phyloP scores from a whole-genome alignment of 2,329 filamentous ascomycete species.

The Colletotrichum coccodes region DNA sequence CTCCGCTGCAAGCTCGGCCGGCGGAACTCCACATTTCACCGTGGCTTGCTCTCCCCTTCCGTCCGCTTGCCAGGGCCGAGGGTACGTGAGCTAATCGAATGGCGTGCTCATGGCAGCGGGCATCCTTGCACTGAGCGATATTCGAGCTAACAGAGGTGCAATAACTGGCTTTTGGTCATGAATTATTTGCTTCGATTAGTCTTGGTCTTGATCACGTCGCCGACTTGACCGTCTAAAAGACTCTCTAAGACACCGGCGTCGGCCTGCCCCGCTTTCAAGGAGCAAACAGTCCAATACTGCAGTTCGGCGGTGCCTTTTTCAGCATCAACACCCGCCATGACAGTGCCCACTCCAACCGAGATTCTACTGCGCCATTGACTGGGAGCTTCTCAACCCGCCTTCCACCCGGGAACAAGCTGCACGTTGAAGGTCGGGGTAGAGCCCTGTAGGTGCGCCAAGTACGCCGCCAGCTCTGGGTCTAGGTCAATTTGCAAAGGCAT shows the following conservation, averaged over 20 bases:
- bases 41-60: conserved; percentile 9
- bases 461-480: conserved; percentile 78
- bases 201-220: background rate
- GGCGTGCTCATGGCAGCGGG: background rate
- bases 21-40: conserved; percentile 17
- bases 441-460: conserved; percentile 71
- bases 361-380: background rate
- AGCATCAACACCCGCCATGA: background rate
- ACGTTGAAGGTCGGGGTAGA: conserved; percentile 55
- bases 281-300: background rate
- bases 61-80: conserved; percentile 12
- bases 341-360: background rate
- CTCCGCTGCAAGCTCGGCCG: conserved; percentile 9
- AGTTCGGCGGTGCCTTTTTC: background rate
- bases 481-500: conserved; percentile 73
- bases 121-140: background rate
- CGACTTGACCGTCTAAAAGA: background rate
- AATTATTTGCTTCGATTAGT: background rate
- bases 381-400: conserved; percentile 7
- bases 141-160: background rate
- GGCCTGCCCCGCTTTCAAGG: background rate
- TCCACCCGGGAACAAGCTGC: conserved; percentile 43
- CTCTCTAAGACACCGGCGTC: background rate
- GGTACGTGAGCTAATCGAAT: background rate
- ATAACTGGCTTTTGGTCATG: background rate